A percentile compares a stretch with the other conserved stretches of the same genome.
phyloP scores from a whole-genome alignment of 805 yeast species.

The fission yeast (Schizosaccharomyces pombe) region ASM294v3 CU329670.1:1536001-1536500 shows the following conservation, averaged over 20 bases:
- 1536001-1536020: background rate
- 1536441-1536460: background rate
- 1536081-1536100: background rate
- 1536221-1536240: background rate
- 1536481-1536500: background rate
- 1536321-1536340: background rate
- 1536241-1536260: background rate
- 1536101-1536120: background rate
- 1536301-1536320: background rate
- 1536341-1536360: background rate
- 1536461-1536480: background rate
- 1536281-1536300: background rate
- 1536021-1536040: background rate
- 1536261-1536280: background rate
- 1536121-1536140: background rate
- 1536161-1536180: background rate
- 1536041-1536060: background rate
- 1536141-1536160: background rate
- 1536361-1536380: background rate
- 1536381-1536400: constrained; percentile 1
- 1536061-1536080: background rate
- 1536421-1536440: background rate
- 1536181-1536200: background rate
- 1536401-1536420: background rate
- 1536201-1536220: background rate